These are phyloP conservation scores for Simplicillium aogashimaense DNA, from an alignment of 2,329 filamentous ascomycete species.

Conservation along the genomic window DNA sequence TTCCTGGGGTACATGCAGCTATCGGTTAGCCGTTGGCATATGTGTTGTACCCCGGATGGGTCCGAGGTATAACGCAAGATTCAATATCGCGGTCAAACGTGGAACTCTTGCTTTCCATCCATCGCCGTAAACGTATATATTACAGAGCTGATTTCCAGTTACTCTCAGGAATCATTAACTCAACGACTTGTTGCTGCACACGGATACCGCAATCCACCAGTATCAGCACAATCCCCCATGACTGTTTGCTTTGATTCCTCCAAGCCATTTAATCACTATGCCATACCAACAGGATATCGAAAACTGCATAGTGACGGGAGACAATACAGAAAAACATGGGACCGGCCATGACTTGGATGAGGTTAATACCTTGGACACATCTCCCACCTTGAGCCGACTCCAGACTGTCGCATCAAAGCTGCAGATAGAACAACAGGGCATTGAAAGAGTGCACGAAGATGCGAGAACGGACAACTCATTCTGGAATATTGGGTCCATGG, in stretches of 20 bases:
- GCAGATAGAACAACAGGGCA: constrained; percentile 64
- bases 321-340: not conserved
- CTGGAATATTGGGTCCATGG: constrained; percentile 62
- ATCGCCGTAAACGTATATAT: no score
- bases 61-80: no score
- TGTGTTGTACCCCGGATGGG: no score
- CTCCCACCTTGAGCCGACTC: constrained; percentile 13
- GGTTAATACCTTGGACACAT: constrained; percentile 13
- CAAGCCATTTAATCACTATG: constrained; percentile 4
- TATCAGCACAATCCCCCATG: not conserved
- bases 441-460: constrained; percentile 62
- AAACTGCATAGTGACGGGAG: not conserved
- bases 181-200: no score
- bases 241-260: constrained; percentile 3
- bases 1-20: no score
- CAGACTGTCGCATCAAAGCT: constrained; percentile 55
- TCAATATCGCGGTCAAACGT: no score
- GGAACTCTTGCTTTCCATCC: no score
- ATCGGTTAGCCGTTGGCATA: no score
- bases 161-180: no score
- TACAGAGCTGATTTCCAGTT: no score
- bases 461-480: constrained; percentile 58
- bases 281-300: not conserved
- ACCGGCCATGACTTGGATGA: not conserved
- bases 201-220: no score